Conservation (phyloP, 2,329 filamentous ascomycete species). For the Colletotrichum sp. region DNA sequence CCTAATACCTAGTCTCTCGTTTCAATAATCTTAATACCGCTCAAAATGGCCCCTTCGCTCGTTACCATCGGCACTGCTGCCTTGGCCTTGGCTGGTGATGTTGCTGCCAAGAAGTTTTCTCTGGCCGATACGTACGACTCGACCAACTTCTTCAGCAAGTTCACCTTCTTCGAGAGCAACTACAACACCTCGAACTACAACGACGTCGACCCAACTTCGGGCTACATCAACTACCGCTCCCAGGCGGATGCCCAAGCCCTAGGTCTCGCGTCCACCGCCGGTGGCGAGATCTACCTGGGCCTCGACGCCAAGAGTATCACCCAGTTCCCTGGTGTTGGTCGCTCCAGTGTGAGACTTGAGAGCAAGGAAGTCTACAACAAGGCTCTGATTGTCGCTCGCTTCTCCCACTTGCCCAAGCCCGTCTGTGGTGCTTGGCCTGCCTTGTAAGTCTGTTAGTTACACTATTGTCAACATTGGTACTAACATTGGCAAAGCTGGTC, state of each 20-base stretch:
- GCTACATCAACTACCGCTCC: constrained; percentile 64
- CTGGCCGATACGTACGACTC: constrained; percentile 44
- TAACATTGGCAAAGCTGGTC: constrained; percentile 45
- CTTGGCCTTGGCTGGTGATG: constrained; percentile 37
- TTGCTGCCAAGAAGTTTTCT: constrained; percentile 38
- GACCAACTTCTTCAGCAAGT: constrained; percentile 54
- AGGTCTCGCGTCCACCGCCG: constrained; percentile 36
- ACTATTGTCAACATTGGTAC: not conserved
- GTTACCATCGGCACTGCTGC: constrained; percentile 42
- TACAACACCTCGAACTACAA: constrained; percentile 22
- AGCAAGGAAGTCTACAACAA: constrained; percentile 67
- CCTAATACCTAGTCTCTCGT: constrained; percentile 28
- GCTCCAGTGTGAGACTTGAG: constrained; percentile 67
- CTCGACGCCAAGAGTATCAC: constrained; percentile 34
- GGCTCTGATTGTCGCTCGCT: constrained; percentile 73
- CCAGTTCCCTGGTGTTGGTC: constrained; percentile 34
- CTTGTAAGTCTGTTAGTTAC: constrained; percentile 47
- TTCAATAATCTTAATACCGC: constrained; percentile 26
- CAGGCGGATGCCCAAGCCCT: constrained; percentile 35
- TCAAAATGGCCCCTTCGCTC: constrained; percentile 46
- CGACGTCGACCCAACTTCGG: constrained; percentile 63
- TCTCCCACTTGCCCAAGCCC: constrained; percentile 70
- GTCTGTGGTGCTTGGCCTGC: constrained; percentile 77
- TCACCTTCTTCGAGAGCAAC: constrained; percentile 41
- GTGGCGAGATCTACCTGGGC: constrained; percentile 42